Conservation (phyloP, 2,329 filamentous ascomycete species). For the Salinomyces thailandicus region DNA sequence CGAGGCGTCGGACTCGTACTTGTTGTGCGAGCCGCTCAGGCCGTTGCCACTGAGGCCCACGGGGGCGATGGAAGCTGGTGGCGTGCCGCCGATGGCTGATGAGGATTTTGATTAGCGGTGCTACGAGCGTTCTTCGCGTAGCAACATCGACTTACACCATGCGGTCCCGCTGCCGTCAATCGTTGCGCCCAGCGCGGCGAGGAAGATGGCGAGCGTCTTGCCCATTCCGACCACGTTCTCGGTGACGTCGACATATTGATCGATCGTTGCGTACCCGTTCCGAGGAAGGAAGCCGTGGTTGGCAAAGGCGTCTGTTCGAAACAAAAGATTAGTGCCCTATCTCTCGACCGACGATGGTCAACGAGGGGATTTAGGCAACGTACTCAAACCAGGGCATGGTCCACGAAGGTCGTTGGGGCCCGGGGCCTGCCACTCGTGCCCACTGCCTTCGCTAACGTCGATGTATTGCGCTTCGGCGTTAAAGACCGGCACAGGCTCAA, state of each 20-base stretch:
- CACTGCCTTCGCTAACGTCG: constrained; percentile 12
- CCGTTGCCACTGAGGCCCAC: constrained; percentile 13
- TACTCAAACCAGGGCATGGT: constrained; percentile 24
- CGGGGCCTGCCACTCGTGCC: constrained; percentile 13
- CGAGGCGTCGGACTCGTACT: constrained; percentile 26
- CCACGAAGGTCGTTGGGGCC: constrained; percentile 20
- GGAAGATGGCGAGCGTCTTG: constrained; percentile 24
- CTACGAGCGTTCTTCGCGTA: no score
- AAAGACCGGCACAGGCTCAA: constrained; percentile 17
- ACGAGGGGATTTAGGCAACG: not conserved
- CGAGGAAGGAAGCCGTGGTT: constrained; percentile 23
- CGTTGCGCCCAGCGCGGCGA: constrained; percentile 24
- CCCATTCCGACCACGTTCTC: constrained; percentile 19
- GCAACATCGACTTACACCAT: constrained; percentile 12
- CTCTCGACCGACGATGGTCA: no score
- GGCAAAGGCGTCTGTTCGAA: constrained; percentile 18
- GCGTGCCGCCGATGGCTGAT: constrained; percentile 16
- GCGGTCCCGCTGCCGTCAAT: constrained; percentile 20
- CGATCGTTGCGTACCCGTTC: constrained; percentile 25
- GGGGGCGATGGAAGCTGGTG: constrained; percentile 10
- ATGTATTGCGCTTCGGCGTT: constrained; percentile 22
- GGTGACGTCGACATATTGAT: constrained; percentile 24
- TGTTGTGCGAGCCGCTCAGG: constrained; percentile 16
- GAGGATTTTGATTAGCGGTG: no score
- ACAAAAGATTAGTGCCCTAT: no score